Evolutionary conservation across 192 early-diverging fungal species (phyloP).

Genomic region (Umbelopsis sp.): DNA sequence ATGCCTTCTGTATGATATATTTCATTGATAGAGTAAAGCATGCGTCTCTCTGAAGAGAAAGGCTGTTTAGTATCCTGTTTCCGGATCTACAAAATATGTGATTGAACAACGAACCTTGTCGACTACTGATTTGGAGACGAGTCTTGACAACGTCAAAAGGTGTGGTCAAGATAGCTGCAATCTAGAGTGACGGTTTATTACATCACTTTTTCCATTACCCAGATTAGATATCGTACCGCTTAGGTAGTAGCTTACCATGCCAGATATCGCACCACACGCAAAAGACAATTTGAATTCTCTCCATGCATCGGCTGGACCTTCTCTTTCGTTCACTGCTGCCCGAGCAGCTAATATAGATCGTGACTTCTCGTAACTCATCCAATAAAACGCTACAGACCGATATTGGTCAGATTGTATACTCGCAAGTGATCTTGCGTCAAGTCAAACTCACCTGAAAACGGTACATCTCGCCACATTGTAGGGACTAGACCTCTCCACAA

Average conservation of each 20-base stretch:
- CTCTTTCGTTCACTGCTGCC: not conserved
- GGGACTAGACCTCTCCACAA: slow-evolving; percentile 89
- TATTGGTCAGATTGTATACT: not conserved
- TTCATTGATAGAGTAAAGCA: slow-evolving; percentile 38
- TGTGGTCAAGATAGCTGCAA: slow-evolving; percentile 85
- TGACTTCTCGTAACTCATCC: slow-evolving; percentile 82
- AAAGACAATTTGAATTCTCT: slow-evolving; percentile 73
- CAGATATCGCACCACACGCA: slow-evolving; percentile 81
- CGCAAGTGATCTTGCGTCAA: too few relatives aligned
- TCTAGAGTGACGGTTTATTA: slow-evolving; percentile 45
- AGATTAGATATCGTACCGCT: not conserved
- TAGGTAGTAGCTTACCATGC: slow-evolving; percentile 56
- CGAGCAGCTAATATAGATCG: slow-evolving; percentile 32
- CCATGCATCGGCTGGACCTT: slow-evolving; percentile 4
- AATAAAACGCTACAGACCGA: slow-evolving; percentile 74
- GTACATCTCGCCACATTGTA: slow-evolving; percentile 93
- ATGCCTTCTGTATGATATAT: slow-evolving; percentile 54
- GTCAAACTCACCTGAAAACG: slow-evolving; percentile 75
- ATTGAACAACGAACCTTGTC: slow-evolving; percentile 23
- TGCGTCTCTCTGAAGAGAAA: slow-evolving; percentile 23
- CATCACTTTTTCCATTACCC: too few relatives aligned
- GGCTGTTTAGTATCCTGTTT: not conserved
- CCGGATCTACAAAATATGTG: not conserved
- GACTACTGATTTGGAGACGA: slow-evolving; percentile 68
- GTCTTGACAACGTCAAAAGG: slow-evolving; percentile 99